Conservation (phyloP, 139 green algal genomes). For the Chlamydomonas sp. region DNA sequence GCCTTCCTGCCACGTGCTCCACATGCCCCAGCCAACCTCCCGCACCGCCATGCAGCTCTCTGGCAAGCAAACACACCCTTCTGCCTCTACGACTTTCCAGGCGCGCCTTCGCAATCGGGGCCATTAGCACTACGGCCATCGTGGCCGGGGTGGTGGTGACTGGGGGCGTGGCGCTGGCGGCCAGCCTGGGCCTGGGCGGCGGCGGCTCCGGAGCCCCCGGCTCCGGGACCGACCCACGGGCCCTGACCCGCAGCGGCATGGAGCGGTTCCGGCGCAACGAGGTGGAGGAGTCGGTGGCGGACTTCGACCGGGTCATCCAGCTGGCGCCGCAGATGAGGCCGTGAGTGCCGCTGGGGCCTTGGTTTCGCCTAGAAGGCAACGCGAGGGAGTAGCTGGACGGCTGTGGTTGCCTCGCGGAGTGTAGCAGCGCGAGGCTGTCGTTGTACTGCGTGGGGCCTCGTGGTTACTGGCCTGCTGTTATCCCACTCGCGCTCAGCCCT, state of each 20-base stretch:
- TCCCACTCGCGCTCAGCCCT: neutral
- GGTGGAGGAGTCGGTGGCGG: constrained; percentile 63
- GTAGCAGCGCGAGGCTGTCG: no score
- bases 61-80: neutral
- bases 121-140: constrained; percentile 14
- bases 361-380: no score
- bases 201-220: neutral
- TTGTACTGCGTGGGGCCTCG: no score
- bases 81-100: neutral
- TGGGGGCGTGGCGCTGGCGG: constrained; percentile 33
- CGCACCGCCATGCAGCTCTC: no score
- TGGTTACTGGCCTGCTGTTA: neutral
- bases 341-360: constrained; percentile 66
- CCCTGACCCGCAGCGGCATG: constrained; percentile 54
- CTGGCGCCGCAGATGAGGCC: constrained; percentile 55
- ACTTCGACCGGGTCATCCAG: constrained; percentile 71
- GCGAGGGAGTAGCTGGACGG: no score
- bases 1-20: no score
- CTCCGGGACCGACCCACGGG: constrained; percentile 26
- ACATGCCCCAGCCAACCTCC: no score
- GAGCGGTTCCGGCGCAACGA: constrained; percentile 63
- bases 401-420: neutral
- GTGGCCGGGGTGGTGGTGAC: constrained; percentile 21
- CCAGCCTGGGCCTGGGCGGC: constrained; percentile 4
- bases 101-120: neutral